Base-by-base conservation (phyloP, 805 yeast genomes). In the Ogataea salicorniae region DNA sequence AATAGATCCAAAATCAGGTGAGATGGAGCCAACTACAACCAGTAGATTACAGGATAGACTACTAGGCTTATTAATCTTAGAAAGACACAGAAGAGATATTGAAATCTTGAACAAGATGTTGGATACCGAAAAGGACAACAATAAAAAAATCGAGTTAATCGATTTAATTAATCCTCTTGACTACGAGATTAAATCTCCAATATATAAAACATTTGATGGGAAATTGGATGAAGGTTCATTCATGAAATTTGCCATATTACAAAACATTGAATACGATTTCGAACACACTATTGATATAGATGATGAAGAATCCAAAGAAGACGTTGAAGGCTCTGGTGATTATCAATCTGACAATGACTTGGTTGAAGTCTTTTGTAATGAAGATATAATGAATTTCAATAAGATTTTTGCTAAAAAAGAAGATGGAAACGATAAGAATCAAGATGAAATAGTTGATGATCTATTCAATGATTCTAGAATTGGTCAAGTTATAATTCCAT, bases 171-270 rank as follows among this genome's bases (percentile, higher is more conserved):
- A 65, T 22, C 69, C 69, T 8, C 45, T 48, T 29, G 47, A 47
- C 7, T 70, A 70, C 45, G 66, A 67, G 38, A 65, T 69, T 43
- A 68, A 64, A 47, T 67, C 72, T 0, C 66, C 67, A 0, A 52
- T 54, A 26, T 64, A 46, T 41, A 50, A 54, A 34, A 50, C 58
- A 14, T 61, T 69, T 17, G 42, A 52, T 20, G 42, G 44, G 2
- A 47, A 54, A 7, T 47, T 45, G 8, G 61, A 54, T 1, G 47
- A 48, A 13, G 55, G 51, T 4, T 59, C 61, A n/a, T 69, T 67
- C 46, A 55, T 46, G 36, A 60, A 59, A 43, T 61, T 70, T 38
- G 64, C 71, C 2, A 45, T 67, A 31, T 49, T 69, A 15, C 74
- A 70, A 48, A 62, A 57, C 26, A 46, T 69, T 7, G 74, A 70